phyloP scores from a whole-genome alignment of 257 asterid genomes.

The Solanum rostratum region DNA sequence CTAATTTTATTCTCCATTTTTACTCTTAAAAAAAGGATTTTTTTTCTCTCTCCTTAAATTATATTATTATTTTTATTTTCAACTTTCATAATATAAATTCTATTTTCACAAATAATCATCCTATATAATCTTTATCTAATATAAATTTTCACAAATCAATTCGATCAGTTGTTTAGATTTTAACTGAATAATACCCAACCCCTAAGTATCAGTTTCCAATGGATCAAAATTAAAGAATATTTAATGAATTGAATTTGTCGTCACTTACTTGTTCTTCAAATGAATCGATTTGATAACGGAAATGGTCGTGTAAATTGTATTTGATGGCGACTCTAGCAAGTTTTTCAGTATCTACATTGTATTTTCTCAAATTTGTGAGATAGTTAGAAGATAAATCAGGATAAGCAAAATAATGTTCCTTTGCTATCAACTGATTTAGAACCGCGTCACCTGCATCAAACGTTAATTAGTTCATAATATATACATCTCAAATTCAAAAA shows the following conservation, averaged over 20 bases:
- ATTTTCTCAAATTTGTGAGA: conserved; percentile 37
- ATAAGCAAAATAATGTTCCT: conserved; percentile 11
- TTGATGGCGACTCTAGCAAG: conserved; percentile 42
- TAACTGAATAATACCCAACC: not conserved
- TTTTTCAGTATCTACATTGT: conserved; percentile 50
- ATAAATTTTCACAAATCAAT: too few relatives aligned
- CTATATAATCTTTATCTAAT: too few relatives aligned
- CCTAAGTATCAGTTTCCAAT: not conserved
- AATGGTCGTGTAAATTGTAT: conserved; percentile 11
- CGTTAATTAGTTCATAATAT: not conserved
- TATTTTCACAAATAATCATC: too few relatives aligned
- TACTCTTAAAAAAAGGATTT: too few relatives aligned
- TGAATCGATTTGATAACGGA: conserved; percentile 11
- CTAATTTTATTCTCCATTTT: too few relatives aligned
- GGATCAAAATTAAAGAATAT: not conserved
- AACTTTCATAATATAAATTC: too few relatives aligned
- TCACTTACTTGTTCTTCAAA: conserved; percentile 22
- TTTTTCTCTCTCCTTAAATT: too few relatives aligned
- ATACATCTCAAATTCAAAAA: not conserved
- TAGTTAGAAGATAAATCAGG: conserved; percentile 23
- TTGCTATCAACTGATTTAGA: conserved; percentile 8
- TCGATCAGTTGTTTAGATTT: not conserved
- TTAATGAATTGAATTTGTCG: not conserved
- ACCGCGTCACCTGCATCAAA: conserved; percentile 13
- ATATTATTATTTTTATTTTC: too few relatives aligned